A percentile compares a stretch with the other conserved stretches of the same genome.
phyloP scores from a whole-genome alignment of 1,284 basidiomycete genomes.

The Hymenochaete sp. region DNA sequence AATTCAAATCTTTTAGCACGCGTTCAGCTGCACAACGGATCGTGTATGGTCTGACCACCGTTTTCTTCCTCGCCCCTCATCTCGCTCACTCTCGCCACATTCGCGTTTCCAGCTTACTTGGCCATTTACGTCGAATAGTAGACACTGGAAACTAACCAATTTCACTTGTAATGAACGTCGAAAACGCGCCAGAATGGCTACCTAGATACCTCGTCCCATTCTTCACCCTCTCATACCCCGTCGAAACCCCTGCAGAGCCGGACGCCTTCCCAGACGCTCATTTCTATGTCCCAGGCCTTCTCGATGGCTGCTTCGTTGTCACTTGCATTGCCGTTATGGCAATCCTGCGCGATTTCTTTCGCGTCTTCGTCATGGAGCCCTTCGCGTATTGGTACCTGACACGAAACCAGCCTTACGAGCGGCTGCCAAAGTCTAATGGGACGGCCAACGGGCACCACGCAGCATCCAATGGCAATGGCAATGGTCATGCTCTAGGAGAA shows the following conservation, averaged over 20 bases:
- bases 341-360: slow-evolving; percentile 63
- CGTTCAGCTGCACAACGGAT: neutral
- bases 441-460: slow-evolving; percentile 26
- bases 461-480: slow-evolving; percentile 28
- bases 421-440: slow-evolving; percentile 24
- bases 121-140: neutral
- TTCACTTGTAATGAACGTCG: slow-evolving; percentile 25
- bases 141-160: slow-evolving; percentile 11
- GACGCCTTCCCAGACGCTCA: slow-evolving; percentile 61
- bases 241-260: slow-evolving; percentile 40
- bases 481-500: slow-evolving; percentile 21
- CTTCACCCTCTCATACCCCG: slow-evolving; percentile 67
- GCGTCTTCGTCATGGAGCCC: slow-evolving; percentile 68
- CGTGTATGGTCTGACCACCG: slow-evolving; percentile 11
- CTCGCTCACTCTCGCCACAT: neutral
- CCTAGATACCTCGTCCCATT: slow-evolving; percentile 54
- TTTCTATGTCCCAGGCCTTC: slow-evolving; percentile 62
- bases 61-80: slow-evolving; percentile 4
- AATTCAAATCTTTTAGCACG: neutral
- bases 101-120: neutral
- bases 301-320: slow-evolving; percentile 66
- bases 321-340: slow-evolving; percentile 74
- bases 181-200: slow-evolving; percentile 36
- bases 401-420: slow-evolving; percentile 33
- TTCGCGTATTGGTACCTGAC: slow-evolving; percentile 68